Conservation (phyloP, 2,329 filamentous ascomycete genomes). For the Elsinoe perseae region DNA sequence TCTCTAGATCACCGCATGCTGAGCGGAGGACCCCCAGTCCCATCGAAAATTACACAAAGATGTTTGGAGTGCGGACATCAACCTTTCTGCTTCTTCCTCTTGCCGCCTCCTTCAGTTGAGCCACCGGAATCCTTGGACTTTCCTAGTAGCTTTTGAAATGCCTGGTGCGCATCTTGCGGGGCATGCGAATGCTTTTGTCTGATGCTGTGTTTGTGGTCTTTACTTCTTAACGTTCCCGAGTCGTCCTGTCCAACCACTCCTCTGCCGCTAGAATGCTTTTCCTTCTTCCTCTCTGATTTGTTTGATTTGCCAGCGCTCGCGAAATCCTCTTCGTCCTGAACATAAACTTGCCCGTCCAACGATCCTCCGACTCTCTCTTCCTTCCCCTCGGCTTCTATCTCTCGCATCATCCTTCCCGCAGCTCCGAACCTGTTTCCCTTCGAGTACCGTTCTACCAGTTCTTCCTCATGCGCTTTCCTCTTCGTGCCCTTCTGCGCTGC, state of each 20-base stretch:
- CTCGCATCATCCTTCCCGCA: constrained; percentile 28
- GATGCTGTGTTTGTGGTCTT: background rate
- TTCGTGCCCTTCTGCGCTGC: constrained; percentile 31
- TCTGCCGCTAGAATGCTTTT: constrained; percentile 17
- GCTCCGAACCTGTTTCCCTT: constrained; percentile 30
- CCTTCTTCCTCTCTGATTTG: constrained; percentile 13
- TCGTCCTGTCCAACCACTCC: no score
- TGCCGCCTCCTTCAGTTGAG: constrained; percentile 7
- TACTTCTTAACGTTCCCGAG: no score
- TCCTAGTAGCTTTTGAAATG: constrained; percentile 4
- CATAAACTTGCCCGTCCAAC: background rate
- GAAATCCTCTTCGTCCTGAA: constrained; percentile 15
- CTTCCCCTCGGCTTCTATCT: constrained; percentile 21
- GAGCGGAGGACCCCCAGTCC: no score
- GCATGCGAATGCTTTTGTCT: constrained; percentile 10
- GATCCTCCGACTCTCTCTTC: background rate
- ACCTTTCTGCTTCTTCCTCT: constrained; percentile 6
- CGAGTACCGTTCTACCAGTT: constrained; percentile 24
- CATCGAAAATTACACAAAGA: background rate
- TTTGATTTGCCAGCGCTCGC: constrained; percentile 11
- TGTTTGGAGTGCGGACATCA: background rate
- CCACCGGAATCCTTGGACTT: constrained; percentile 10
- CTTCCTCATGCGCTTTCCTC: constrained; percentile 29
- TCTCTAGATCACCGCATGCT: background rate
- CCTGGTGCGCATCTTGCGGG: constrained; percentile 12